Evolutionary conservation across 2,329 filamentous ascomycete species (phyloP).

Genomic region (Monosporascus sp.): DNA sequence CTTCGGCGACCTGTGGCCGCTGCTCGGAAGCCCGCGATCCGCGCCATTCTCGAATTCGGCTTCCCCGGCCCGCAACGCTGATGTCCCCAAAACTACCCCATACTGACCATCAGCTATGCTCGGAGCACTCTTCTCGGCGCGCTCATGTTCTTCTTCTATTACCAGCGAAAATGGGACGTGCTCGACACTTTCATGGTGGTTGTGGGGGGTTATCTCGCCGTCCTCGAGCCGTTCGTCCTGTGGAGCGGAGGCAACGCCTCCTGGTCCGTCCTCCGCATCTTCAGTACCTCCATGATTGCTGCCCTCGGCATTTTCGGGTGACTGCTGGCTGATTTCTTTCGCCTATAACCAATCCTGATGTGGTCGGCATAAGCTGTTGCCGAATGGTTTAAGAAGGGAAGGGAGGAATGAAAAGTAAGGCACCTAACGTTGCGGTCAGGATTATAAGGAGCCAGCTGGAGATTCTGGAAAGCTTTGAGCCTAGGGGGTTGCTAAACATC

Average conservation of each 20-base stretch:
- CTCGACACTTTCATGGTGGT: constrained; percentile 13
- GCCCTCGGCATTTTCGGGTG: constrained; percentile 1
- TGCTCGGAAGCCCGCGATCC: constrained; percentile 10
- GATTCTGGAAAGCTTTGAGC: too few relatives aligned
- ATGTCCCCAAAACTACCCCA: constrained; percentile 13
- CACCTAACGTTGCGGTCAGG: too few relatives aligned
- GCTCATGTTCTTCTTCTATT: constrained; percentile 16
- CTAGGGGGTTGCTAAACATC: too few relatives aligned
- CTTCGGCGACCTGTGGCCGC: constrained; percentile 10
- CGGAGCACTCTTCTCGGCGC: constrained; percentile 14
- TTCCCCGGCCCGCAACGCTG: constrained; percentile 8
- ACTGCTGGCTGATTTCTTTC: too few relatives aligned
- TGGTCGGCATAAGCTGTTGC: too few relatives aligned
- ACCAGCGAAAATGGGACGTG: constrained; percentile 12
- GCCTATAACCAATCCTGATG: too few relatives aligned
- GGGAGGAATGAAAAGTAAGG: too few relatives aligned
- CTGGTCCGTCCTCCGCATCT: constrained; percentile 9
- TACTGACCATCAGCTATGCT: constrained; percentile 13
- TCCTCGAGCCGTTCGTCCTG: constrained; percentile 10
- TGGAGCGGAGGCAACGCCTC: constrained; percentile 9
- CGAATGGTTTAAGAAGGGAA: too few relatives aligned
- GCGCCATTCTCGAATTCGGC: constrained; percentile 13
- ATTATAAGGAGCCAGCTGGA: too few relatives aligned
- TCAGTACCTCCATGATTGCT: constrained; percentile 11
- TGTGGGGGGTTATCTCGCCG: constrained; percentile 9